These are phyloP conservation scores for Neoscytalidium dimidiatum DNA, from an alignment of 2,329 filamentous ascomycete species.

Conservation along the genomic window DNA sequence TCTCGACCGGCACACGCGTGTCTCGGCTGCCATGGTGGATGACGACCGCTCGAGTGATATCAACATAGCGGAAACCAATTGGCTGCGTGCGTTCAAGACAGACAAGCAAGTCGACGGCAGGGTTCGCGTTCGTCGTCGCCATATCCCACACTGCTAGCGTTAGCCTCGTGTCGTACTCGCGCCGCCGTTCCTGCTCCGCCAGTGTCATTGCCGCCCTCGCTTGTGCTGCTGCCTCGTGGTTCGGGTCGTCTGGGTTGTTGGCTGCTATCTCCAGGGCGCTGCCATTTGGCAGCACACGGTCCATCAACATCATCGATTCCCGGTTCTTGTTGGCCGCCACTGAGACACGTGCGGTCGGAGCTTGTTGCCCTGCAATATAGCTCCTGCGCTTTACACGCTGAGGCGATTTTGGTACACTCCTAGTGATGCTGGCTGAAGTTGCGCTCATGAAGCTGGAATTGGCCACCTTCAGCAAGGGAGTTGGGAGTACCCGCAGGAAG, in stretches of 20 bases:
- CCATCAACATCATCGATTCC: slow-evolving; percentile 53
- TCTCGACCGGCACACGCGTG: slow-evolving; percentile 89
- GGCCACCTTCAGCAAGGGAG: slow-evolving; percentile 87
- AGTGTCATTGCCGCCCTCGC: slow-evolving; percentile 58
- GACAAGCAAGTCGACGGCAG: slow-evolving; percentile 87
- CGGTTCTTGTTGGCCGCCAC: slow-evolving; percentile 38
- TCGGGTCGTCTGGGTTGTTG: slow-evolving; percentile 30
- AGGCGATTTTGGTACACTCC: slow-evolving; percentile 50
- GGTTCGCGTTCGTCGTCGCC: slow-evolving; percentile 88
- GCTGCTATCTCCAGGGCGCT: slow-evolving; percentile 34
- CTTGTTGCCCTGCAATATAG: slow-evolving; percentile 24
- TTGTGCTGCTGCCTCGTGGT: slow-evolving; percentile 32
- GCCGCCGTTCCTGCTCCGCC: slow-evolving; percentile 70
- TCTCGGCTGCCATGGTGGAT: slow-evolving; percentile 94
- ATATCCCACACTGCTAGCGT: slow-evolving; percentile 95
- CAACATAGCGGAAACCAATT: slow-evolving; percentile 95
- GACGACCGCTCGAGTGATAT: slow-evolving; percentile 86
- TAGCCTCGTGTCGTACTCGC: slow-evolving; percentile 78
- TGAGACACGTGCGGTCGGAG: slow-evolving; percentile 22
- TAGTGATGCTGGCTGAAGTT: slow-evolving; percentile 78
- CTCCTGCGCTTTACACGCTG: slow-evolving; percentile 24
- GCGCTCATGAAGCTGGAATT: slow-evolving; percentile 95
- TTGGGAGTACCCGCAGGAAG: slow-evolving; percentile 85
- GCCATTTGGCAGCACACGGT: slow-evolving; percentile 46
- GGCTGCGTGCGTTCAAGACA: slow-evolving; percentile 88